phyloP scores from a whole-genome alignment of 129 eudicot genomes.

The Flaveria sonorensis region DNA sequence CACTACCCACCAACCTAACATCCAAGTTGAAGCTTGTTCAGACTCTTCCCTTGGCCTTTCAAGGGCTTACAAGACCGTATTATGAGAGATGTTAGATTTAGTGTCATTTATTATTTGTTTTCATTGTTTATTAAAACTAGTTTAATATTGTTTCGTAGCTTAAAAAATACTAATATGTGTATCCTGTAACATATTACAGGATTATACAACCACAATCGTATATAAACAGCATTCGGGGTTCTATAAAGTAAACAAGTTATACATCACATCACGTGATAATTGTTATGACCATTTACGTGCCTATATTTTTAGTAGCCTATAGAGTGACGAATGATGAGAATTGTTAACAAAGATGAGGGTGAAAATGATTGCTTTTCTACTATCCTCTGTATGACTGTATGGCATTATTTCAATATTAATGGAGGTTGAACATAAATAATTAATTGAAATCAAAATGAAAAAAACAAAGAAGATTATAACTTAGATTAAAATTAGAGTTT shows the following conservation, averaged over 20 bases:
- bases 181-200: too few relatives aligned
- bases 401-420: neutral
- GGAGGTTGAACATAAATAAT: neutral
- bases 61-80: too few relatives aligned
- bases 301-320: neutral
- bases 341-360: neutral
- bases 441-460: neutral
- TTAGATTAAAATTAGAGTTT: neutral
- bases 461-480: neutral
- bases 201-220: neutral
- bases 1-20: too few relatives aligned
- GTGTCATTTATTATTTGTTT: too few relatives aligned
- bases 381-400: neutral
- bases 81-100: too few relatives aligned
- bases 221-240: neutral
- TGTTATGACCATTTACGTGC: neutral
- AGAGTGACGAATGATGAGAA: too few relatives aligned
- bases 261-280: conserved; percentile 1
- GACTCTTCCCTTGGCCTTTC: too few relatives aligned
- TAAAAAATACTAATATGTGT: too few relatives aligned
- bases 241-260: neutral
- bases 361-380: neutral
- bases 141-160: too few relatives aligned
- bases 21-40: too few relatives aligned
- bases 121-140: too few relatives aligned